Percentiles rank a stretch among this genome's conserved stretches.
Conservation (phyloP, 225 moss, liverwort and hornwort genomes). For the Physcomitrium patens region DNA sequence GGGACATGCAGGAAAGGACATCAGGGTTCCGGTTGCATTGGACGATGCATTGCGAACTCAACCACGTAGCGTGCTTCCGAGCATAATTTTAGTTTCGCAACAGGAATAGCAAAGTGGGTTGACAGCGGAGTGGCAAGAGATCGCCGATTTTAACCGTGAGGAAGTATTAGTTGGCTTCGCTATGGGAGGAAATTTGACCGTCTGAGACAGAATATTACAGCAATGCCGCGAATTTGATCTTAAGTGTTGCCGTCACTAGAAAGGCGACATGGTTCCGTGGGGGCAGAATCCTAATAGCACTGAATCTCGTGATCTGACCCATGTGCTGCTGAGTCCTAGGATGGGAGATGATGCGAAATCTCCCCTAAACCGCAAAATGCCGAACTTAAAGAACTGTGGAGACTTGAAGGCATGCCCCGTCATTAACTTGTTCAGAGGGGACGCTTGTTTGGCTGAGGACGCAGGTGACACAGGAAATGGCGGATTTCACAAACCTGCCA, state of each 20-base stretch:
- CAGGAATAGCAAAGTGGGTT: too few relatives aligned
- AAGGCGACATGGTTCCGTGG: conserved; percentile 47
- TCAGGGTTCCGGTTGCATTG: neutral
- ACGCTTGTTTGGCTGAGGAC: conserved; percentile 31
- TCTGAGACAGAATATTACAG: neutral
- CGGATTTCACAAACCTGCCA: conserved; percentile 36
- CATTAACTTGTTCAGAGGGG: conserved; percentile 38
- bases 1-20: too few relatives aligned
- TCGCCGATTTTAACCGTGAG: too few relatives aligned
- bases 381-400: conserved; percentile 37
- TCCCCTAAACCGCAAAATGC: conserved; percentile 66
- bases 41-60: neutral
- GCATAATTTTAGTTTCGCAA: neutral
- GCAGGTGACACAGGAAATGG: conserved; percentile 31
- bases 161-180: too few relatives aligned
- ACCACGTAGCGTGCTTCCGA: conserved; percentile 14
- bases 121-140: too few relatives aligned
- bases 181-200: neutral
- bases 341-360: conserved; percentile 57
- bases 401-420: conserved; percentile 42
- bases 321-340: conserved; percentile 80
- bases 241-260: conserved; percentile 5
- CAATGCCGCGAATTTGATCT: conserved; percentile 16
- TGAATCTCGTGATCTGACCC: conserved; percentile 61
- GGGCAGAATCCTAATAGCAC: conserved; percentile 27